A percentile compares a stretch with the other conserved stretches of the same genome.
These are phyloP conservation scores for Kwoniella sp. DNA, from an alignment of 768 basidiomycete genomes.

Conservation along the genomic window DNA sequence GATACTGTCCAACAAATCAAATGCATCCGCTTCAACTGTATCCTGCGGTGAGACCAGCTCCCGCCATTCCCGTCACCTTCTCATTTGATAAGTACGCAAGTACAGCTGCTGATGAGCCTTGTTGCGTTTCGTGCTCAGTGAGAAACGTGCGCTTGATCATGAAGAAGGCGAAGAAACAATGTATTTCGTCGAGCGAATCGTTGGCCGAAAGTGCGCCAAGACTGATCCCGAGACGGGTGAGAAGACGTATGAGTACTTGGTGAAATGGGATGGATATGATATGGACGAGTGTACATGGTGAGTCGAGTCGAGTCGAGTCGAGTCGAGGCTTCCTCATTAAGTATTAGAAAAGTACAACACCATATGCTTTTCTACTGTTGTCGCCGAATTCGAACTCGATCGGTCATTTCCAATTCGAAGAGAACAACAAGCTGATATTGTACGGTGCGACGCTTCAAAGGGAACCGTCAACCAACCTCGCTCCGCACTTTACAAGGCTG, in stretches of 20 bases:
- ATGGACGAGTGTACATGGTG: slow-evolving; percentile 28
- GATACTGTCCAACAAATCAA: slow-evolving; percentile 17
- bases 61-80: background rate
- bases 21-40: slow-evolving; percentile 26
- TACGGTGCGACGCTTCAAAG: too few relatives aligned
- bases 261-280: slow-evolving; percentile 23
- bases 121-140: too few relatives aligned
- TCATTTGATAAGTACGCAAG: too few relatives aligned
- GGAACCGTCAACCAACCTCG: slow-evolving; percentile 21
- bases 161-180: slow-evolving; percentile 14
- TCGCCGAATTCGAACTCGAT: too few relatives aligned
- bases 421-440: too few relatives aligned
- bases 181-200: slow-evolving; percentile 17
- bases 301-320: too few relatives aligned
- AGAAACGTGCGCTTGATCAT: slow-evolving; percentile 17
- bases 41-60: slow-evolving; percentile 11
- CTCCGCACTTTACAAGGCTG: slow-evolving; percentile 7
- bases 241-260: slow-evolving; percentile 19
- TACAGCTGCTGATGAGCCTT: too few relatives aligned
- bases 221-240: background rate
- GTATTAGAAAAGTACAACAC: too few relatives aligned
- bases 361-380: too few relatives aligned
- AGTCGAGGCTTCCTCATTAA: too few relatives aligned
- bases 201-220: slow-evolving; percentile 2
- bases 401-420: too few relatives aligned